phyloP scores from a whole-genome alignment of 352 stramenopile species.

The Saprolegnia diclina region DNA sequence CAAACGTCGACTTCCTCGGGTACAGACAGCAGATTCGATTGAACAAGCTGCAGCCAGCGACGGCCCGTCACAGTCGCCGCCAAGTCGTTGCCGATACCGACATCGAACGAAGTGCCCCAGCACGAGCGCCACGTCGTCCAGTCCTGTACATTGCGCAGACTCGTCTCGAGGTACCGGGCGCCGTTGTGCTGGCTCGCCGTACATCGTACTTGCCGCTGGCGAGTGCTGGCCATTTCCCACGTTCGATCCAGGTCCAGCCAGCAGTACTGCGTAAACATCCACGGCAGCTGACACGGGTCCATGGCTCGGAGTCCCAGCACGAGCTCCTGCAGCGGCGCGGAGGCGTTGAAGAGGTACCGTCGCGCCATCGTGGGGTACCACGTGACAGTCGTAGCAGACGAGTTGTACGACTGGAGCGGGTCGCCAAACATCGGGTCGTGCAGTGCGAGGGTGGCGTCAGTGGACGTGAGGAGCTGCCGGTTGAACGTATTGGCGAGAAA shows the following conservation, averaged over 20 bases:
- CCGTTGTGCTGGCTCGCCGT: neutral
- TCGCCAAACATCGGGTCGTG: neutral
- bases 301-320: neutral
- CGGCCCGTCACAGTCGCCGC: neutral
- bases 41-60: neutral
- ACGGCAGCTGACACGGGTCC: conserved; percentile 14
- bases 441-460: neutral
- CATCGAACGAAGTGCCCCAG: neutral
- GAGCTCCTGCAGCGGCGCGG: neutral
- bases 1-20: neutral
- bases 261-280: conserved; percentile 27
- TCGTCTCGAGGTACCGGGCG: conserved; percentile 13
- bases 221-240: conserved; percentile 11
- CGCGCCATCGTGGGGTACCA: neutral
- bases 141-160: conserved; percentile 12
- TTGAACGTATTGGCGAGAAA: conserved; percentile 1
- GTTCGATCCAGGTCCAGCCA: conserved; percentile 5
- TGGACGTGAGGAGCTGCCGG: conserved; percentile 2
- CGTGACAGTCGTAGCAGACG: neutral
- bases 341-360: neutral
- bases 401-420: neutral
- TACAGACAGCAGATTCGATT: neutral
- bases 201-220: neutral
- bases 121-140: neutral
- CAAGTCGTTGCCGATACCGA: neutral